Evolutionary conservation across 2,329 filamentous ascomycete species (phyloP).

Genomic region (Diplodia intermedia): DNA sequence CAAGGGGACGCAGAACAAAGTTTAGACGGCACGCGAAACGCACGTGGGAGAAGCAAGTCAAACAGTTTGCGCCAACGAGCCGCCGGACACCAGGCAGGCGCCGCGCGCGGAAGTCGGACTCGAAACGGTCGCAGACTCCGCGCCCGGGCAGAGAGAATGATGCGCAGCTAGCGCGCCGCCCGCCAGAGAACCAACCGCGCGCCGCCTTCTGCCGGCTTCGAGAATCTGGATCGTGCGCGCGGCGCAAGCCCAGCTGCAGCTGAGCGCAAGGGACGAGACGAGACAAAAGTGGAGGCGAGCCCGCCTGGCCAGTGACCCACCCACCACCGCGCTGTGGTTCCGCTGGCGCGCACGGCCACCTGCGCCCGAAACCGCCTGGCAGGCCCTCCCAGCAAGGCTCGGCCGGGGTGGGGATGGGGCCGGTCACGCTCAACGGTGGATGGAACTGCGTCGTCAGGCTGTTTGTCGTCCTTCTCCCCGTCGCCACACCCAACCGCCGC

Average conservation of each 20-base stretch:
- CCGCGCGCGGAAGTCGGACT: conserved; percentile 16
- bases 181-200: conserved; percentile 8
- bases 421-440: conserved; percentile 13
- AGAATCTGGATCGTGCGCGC: conserved; percentile 30
- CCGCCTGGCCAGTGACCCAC: neutral
- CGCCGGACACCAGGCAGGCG: conserved; percentile 8
- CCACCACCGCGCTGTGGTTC: neutral
- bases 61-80: conserved; percentile 26
- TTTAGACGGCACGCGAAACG: conserved; percentile 8
- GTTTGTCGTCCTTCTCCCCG: conserved; percentile 2
- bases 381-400: conserved; percentile 18
- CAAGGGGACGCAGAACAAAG: conserved; percentile 26
- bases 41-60: conserved; percentile 29
- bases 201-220: conserved; percentile 29
- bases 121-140: conserved; percentile 21
- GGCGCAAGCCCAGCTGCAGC: conserved; percentile 5
- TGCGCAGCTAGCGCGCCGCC: conserved; percentile 29
- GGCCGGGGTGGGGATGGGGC: conserved; percentile 24
- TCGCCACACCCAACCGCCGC: neutral
- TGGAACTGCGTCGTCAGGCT: conserved; percentile 10
- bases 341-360: conserved; percentile 14
- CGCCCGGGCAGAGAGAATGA: conserved; percentile 12
- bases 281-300: conserved; percentile 22
- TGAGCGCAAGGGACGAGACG: neutral
- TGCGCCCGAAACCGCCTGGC: neutral